phyloP scores from a whole-genome alignment of 2,329 filamentous ascomycete species.

The Nakataea oryzae region DNA sequence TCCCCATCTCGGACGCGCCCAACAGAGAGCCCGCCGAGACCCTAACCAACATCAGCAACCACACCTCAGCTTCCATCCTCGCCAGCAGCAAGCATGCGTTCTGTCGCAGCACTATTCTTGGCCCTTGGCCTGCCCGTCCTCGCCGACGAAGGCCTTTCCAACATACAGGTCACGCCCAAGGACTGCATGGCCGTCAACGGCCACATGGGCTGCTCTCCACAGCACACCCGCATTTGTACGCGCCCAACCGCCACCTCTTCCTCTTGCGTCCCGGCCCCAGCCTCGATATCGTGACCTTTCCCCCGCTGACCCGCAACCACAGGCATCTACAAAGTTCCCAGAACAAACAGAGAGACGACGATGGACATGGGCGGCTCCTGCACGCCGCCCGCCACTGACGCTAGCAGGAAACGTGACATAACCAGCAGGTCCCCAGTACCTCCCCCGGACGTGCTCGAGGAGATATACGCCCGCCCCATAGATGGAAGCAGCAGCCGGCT shows the following conservation, averaged over 20 bases:
- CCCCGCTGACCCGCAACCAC: background rate
- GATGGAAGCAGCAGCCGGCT: background rate
- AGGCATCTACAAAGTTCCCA: background rate
- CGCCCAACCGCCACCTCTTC: background rate
- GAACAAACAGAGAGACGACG: background rate
- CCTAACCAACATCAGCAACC: background rate
- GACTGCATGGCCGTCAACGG: background rate
- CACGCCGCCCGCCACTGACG: background rate
- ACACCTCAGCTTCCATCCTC: background rate
- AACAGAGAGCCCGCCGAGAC: too few species aligned
- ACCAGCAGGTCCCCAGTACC: background rate
- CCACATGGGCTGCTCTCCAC: background rate
- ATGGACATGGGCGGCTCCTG: background rate
- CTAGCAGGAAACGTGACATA: background rate
- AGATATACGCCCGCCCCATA: background rate
- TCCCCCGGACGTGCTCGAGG: background rate
- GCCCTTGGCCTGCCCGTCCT: background rate
- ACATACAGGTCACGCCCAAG: background rate
- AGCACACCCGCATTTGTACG: background rate
- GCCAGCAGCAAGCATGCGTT: background rate
- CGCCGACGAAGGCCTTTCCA: background rate
- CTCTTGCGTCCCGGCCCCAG: background rate
- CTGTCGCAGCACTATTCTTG: background rate
- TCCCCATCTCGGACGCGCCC: background rate
- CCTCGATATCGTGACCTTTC: background rate